phyloP scores from a whole-genome alignment of 176 grass and related monocot genomes.

The Melocanna baccifera region DNA sequence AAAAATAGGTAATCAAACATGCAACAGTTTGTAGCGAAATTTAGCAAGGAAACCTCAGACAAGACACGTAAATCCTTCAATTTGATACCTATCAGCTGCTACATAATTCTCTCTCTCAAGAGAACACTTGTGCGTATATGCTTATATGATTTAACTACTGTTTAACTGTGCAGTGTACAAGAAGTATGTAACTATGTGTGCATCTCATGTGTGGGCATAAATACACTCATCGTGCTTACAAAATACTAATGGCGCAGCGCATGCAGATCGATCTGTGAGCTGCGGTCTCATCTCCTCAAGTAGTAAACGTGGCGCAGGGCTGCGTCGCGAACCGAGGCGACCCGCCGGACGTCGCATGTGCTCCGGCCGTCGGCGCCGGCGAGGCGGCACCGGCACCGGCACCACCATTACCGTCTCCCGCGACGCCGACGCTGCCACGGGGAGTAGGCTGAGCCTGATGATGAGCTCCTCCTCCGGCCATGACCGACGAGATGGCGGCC shows the following conservation, averaged over 20 bases:
- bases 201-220: neutral
- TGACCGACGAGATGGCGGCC: conserved; percentile 71
- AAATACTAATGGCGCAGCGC: neutral
- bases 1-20: neutral
- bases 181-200: neutral
- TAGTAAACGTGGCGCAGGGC: conserved; percentile 39
- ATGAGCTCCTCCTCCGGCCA: conserved; percentile 32
- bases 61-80: neutral
- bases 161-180: conserved; percentile 21
- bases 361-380: neutral
- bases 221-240: neutral
- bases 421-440: neutral
- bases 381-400: neutral
- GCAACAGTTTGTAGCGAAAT: neutral
- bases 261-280: neutral
- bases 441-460: conserved; percentile 31
- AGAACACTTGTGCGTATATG: neutral
- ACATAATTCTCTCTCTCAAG: neutral
- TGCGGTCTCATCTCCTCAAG: neutral
- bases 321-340: conserved; percentile 27
- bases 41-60: neutral
- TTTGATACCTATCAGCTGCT: neutral
- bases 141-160: neutral
- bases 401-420: conserved; percentile 18
- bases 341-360: neutral